phyloP scores from a whole-genome alignment of 1,139 yeast genomes.

The Arxiozyma telluris region DNA sequence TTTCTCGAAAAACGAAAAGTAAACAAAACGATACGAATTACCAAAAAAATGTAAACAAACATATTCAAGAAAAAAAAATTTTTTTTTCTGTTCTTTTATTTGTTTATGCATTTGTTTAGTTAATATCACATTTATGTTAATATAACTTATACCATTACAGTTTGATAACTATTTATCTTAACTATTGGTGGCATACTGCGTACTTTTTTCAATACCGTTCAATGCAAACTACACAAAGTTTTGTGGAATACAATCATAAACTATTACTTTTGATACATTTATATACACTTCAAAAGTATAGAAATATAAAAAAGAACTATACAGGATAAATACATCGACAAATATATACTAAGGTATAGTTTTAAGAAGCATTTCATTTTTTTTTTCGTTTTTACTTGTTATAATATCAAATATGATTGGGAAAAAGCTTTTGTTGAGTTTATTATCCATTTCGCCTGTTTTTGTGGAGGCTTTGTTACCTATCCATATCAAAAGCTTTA shows the following conservation, averaged over 20 bases:
- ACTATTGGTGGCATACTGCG: neutral
- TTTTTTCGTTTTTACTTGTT: neutral
- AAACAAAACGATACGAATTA: too few species aligned
- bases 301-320: too few species aligned
- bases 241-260: neutral
- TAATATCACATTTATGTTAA: too few species aligned
- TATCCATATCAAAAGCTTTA: conserved; percentile 37
- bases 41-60: too few species aligned
- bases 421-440: conserved; percentile 4
- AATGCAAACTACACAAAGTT: neutral
- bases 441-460: conserved; percentile 12
- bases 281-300: neutral
- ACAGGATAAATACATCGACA: conserved; percentile 3
- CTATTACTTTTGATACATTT: neutral
- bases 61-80: too few species aligned
- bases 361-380: neutral
- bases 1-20: too few species aligned
- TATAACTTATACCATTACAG: neutral
- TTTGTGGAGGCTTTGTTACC: conserved; percentile 38
- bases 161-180: too few species aligned
- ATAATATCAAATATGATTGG: conserved; percentile 1
- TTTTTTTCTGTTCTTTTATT: too few species aligned
- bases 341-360: neutral
- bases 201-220: neutral
- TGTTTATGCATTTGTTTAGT: neutral